Evolutionary conservation across 495 filamentous ascomycete species (phyloP), one percentile per base, ranked within the genome.

Genomic region (Xylaria telfairii): DNA sequence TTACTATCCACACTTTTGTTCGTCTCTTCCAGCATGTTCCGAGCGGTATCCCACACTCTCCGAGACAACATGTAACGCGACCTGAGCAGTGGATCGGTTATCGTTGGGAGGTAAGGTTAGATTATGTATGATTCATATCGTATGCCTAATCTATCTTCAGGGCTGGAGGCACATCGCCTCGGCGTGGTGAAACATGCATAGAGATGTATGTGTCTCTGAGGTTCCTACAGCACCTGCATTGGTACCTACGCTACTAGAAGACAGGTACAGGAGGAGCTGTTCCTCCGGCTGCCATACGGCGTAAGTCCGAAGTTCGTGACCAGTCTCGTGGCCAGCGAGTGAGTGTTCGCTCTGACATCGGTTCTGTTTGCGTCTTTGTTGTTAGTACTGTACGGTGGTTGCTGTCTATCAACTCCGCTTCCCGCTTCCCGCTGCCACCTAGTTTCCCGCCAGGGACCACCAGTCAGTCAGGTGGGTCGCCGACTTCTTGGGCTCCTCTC

Each of bases 401-500:
- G 28, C 49, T 10, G 34, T 37, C 10, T 12, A 53, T 24, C 26
- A 65, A 30, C 62, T 65, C 62, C 44, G 62, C 62, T 34, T 65
- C 62, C 60, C 60, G 60, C 41, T 32, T 63, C 60, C 62, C 62
- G 42, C 30, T 41, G 49, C 2, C 7, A 63, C 39, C 46, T 41
- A 17, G 60, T 47, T 41, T 63, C 28, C 41, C 60, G 41, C 60
- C 59, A 30, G 51, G 51, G 13, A 9, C 24, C 39, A 47, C 39
- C 28, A 34, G 46, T 37, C n/a, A 26, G 59, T 30, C 64, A 42
- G 41, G 64, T 54, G 64, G 46, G 64, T 26, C 64, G 32, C 47
- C 9, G 47, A 32, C 47, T 6, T 21, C 9, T 37, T 46, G 34
- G 32, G 57, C 9, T n/a, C 53, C 26, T 34, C 41, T 39, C 41